Conservation (phyloP, 2,329 filamentous ascomycete species). For the Diplodia corticola region DNA sequence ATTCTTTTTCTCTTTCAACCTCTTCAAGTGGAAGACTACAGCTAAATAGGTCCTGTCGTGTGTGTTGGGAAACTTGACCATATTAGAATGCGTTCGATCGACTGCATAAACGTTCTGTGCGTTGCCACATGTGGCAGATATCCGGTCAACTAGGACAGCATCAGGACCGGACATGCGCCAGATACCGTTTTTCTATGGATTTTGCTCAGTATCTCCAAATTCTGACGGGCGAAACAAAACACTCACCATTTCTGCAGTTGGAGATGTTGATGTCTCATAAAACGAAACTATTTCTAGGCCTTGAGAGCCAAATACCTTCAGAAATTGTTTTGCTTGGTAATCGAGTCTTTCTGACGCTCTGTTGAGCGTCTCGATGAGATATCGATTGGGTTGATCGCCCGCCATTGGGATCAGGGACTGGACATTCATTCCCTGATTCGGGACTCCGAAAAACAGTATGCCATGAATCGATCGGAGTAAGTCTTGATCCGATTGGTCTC, state of each 20-base stretch:
- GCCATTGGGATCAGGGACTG: background rate
- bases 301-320: background rate
- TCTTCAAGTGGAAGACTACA: background rate
- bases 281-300: background rate
- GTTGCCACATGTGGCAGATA: background rate
- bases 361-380: background rate
- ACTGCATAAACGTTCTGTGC: background rate
- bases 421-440: background rate
- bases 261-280: background rate
- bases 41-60: background rate
- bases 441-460: background rate
- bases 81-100: background rate
- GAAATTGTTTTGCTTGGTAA: background rate
- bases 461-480: background rate
- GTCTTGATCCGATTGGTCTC: background rate
- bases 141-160: background rate
- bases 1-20: background rate
- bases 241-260: background rate
- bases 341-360: background rate
- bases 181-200: background rate
- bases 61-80: background rate
- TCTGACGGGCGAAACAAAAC: accelerated
- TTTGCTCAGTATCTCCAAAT: background rate
- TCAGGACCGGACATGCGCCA: background rate
- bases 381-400: background rate